Percentiles rank a stretch among this genome's conserved stretches.
These are phyloP conservation scores for Trichophaea hybrida DNA, from an alignment of 2,329 filamentous ascomycete genomes.

Conservation along the genomic window DNA sequence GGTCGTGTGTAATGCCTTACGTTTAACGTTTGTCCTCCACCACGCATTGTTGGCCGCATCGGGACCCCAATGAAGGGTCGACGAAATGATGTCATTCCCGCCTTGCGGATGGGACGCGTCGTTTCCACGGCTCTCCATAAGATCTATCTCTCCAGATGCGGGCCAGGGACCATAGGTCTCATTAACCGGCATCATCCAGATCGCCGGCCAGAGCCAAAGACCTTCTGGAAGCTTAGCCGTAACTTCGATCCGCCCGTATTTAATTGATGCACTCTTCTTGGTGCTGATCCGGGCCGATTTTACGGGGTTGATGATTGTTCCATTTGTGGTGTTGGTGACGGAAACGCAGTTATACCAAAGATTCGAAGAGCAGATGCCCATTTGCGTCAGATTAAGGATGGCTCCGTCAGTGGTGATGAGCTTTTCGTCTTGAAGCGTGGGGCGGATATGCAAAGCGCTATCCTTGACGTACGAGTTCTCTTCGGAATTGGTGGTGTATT, in stretches of 20 bases:
- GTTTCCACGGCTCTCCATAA: constrained; percentile 68
- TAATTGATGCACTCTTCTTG: constrained; percentile 54
- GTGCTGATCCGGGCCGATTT: constrained; percentile 68
- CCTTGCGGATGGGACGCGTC: constrained; percentile 62
- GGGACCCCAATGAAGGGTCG: constrained; percentile 71
- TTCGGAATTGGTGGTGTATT: constrained; percentile 54
- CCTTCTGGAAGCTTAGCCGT: constrained; percentile 59
- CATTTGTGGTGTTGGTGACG: constrained; percentile 61
- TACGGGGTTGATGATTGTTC: constrained; percentile 61
- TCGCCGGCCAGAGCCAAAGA: constrained; percentile 86
- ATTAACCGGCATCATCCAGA: constrained; percentile 70
- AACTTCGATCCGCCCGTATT: constrained; percentile 70
- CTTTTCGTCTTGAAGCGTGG: constrained; percentile 56
- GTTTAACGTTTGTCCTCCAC: constrained; percentile 73
- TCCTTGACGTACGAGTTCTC: constrained; percentile 62
- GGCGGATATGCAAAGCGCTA: constrained; percentile 57
- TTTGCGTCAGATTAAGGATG: constrained; percentile 50
- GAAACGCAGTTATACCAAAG: constrained; percentile 49
- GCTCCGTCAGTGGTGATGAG: constrained; percentile 49
- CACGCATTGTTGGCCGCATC: constrained; percentile 57
- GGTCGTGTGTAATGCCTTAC: constrained; percentile 57
- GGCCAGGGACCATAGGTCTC: constrained; percentile 66
- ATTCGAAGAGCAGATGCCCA: constrained; percentile 54
- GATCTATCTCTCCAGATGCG: constrained; percentile 68
- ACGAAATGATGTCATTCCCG: constrained; percentile 67